Base-by-base conservation (phyloP, 2,329 filamentous ascomycete species). In the Aspergillus chevalieri region DNA sequence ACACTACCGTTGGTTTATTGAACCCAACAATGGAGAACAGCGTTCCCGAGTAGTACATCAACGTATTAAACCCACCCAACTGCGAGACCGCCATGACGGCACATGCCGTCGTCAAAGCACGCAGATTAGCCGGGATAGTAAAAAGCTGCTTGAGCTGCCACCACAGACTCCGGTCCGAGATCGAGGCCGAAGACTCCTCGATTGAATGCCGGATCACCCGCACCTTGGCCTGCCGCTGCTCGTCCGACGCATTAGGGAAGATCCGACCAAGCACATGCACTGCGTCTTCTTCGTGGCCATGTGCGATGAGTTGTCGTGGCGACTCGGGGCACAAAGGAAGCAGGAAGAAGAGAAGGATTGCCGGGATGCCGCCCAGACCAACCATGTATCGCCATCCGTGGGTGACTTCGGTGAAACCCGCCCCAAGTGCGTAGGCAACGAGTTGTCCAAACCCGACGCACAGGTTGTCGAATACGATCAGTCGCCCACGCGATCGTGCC, bases 341-440 rank as follows among this genome's bases (percentile, higher is more conserved):
- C 3, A 78, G 65, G 15, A 57, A 61, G 3, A 57, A 66, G 1
- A 78, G 69, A 3, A 75, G 45, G n/a, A 79, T 63, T 2, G 75
- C 67, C 2, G 77, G 77, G 1, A 73, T 46, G 2, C 66, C 75
- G 24, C 76, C 76, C 2, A 72, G 62, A 0, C 65, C 75, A 6
- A 77, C 73, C 63, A 76, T 78, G 39, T 70, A 74, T 48, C 75
- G 58, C 77, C 76, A 79, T n/a, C 73, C 75, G n/a, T 70, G 60
- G 7, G 62, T 52, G 0, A 75, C 68, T 2, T 71, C 41, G 1
- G 69, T 61, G 33, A 75, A 72, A 0, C 58, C 68, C 1, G 71
- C 71, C 19, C 71, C 72, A 3, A 75, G 52, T 0, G 64, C 65
- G 44, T 72, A 73, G 4, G 62, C 63, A 0, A 74, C 36, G 3